Evolutionary conservation across 2,329 filamentous ascomycete genomes (phyloP).

Genomic region (Fusarium illudens): DNA sequence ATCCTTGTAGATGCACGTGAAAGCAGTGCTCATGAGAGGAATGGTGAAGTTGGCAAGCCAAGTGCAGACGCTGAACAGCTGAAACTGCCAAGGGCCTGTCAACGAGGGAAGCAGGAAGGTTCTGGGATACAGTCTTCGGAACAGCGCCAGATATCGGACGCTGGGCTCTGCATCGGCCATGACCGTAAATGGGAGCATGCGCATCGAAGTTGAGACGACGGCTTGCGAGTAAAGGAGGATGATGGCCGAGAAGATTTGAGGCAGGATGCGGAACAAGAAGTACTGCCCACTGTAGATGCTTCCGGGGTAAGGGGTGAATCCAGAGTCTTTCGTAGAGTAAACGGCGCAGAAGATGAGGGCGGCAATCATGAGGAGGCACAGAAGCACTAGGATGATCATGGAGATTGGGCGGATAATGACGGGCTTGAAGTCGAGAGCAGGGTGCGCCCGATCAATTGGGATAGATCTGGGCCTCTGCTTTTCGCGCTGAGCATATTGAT

Average conservation of each 20-base stretch:
- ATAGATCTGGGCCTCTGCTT: slow-evolving; percentile 48
- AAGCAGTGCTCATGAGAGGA: slow-evolving; percentile 81
- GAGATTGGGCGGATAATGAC: slow-evolving; percentile 72
- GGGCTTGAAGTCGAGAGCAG: slow-evolving; percentile 74
- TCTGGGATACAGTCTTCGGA: slow-evolving; percentile 73
- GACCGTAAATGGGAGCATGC: slow-evolving; percentile 79
- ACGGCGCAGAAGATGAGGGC: slow-evolving; percentile 77
- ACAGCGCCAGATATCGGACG: slow-evolving; percentile 71
- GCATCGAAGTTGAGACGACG: slow-evolving; percentile 76
- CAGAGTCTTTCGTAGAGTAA: slow-evolving; percentile 69
- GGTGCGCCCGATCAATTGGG: slow-evolving; percentile 51
- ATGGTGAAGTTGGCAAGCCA: slow-evolving; percentile 85
- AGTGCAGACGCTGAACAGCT: slow-evolving; percentile 70
- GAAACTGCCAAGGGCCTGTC: slow-evolving; percentile 71
- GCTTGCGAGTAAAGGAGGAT: slow-evolving; percentile 81
- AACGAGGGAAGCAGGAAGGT: slow-evolving; percentile 70
- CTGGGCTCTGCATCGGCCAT: slow-evolving; percentile 72
- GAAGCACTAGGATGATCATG: slow-evolving; percentile 65
- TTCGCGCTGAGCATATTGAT: slow-evolving; percentile 36
- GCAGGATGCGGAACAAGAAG: slow-evolving; percentile 87
- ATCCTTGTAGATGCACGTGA: slow-evolving; percentile 68
- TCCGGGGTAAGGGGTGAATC: slow-evolving; percentile 72
- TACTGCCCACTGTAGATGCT: slow-evolving; percentile 76
- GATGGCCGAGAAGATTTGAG: slow-evolving; percentile 76
- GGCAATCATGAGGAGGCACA: slow-evolving; percentile 75